Base-by-base conservation (phyloP, 495 filamentous ascomycete species). In the Aspergillus coremiiformis region DNA sequence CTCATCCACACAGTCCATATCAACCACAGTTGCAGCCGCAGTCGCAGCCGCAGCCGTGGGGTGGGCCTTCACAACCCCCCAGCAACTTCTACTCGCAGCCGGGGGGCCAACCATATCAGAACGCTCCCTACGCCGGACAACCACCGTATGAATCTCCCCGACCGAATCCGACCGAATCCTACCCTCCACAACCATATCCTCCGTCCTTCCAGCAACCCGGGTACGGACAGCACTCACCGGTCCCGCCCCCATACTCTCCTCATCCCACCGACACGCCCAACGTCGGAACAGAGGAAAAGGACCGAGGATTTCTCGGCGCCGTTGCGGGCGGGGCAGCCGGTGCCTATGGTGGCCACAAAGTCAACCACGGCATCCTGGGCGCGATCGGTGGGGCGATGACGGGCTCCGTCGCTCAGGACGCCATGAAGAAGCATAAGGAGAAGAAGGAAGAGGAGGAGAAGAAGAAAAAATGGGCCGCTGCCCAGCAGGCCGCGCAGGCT, bases 361-460 rank as follows among this genome's bases (percentile, higher is more conserved):
- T 59, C 6, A 55, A 63, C 17, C 68, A 72, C 51, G 65, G 61
- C 5, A 44, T 72, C 24, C 43, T 72, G 17, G 68, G 68, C 20
- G 58, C 69, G n/a, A 53, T 72, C 27, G 67, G 62, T 4, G 68
- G 68, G 6, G 70, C 70, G 1, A 60, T 73, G 14, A 52, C 60
- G 0, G 70, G 70, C 9, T 71, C 62, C 17, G 58, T 68, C 15
- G 49, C 65, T 12, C 63, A 70, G 52, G 65, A 70, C 41, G 61
- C 65, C n/a, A 54, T 65, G 52, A 70, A 70, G 62, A 53, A 69
- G 7, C 45, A 62, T 29, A 50, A 47, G 14, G 42, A 53, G 27
- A 49, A 51, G 39, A 56, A 56, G 32, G 23, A 56, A 14, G 41
- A 49, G n/a, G 39, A 61, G 33, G 45, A 56, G 22, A 44, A 62